These are phyloP conservation scores for Yarrowia sp. DNA, from an alignment of 805 yeast genomes.

Conservation along the genomic window DNA sequence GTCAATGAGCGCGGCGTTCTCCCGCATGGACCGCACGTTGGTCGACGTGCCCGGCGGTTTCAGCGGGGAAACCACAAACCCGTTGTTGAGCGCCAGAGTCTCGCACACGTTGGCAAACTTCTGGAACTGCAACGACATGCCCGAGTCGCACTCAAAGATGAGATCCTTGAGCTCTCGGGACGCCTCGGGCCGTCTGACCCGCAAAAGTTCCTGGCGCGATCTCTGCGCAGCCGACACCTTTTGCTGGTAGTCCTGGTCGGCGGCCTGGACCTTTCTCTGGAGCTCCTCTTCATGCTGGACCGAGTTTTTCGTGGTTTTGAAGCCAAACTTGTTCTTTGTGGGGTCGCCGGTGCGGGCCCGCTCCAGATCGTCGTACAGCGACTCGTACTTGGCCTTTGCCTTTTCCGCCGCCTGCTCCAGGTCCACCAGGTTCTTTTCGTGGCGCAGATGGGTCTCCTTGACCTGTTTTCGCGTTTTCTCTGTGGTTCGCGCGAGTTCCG, in stretches of 20 bases:
- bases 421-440: conserved; percentile 82
- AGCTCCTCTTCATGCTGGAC: conserved; percentile 89
- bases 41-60: conserved; percentile 43
- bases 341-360: conserved; percentile 79
- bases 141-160: conserved; percentile 84
- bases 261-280: conserved; percentile 70
- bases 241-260: conserved; percentile 82
- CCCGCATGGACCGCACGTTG: conserved; percentile 64
- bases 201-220: conserved; percentile 67
- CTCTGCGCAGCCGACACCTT: conserved; percentile 72
- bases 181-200: conserved; percentile 72
- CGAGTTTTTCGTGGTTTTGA: conserved; percentile 74
- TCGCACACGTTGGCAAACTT: conserved; percentile 87
- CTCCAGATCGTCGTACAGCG: conserved; percentile 83
- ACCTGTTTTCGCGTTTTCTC: conserved; percentile 68
- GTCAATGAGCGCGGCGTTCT: conserved; percentile 72
- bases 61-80: conserved; percentile 78
- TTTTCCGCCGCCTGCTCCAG: conserved; percentile 83
- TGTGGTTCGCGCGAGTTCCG: conserved; percentile 66
- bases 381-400: conserved; percentile 74
- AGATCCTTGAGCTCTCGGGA: conserved; percentile 70
- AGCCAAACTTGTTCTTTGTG: conserved; percentile 71
- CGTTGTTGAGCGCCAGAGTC: conserved; percentile 76
- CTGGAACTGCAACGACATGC: conserved; percentile 81
- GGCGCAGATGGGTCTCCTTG: conserved; percentile 77